Evolutionary conservation across 768 basidiomycete species (phyloP).

Genomic region (Lactifluus volemus): DNA sequence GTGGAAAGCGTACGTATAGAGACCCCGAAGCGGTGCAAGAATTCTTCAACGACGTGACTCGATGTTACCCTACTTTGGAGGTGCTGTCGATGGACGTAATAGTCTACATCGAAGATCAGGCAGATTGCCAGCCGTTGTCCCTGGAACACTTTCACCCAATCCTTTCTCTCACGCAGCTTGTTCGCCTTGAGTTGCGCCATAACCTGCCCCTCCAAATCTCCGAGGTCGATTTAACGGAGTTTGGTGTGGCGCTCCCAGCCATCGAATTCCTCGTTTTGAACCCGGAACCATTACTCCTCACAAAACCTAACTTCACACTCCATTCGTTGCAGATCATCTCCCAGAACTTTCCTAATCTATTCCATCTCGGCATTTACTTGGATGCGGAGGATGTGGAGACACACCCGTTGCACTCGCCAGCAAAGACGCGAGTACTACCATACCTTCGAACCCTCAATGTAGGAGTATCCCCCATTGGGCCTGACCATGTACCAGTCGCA

Average conservation of each 20-base stretch:
- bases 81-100: slow-evolving; percentile 13
- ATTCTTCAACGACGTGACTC: slow-evolving; percentile 11
- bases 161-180: slow-evolving; percentile 15
- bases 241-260: slow-evolving; percentile 12
- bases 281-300: slow-evolving; percentile 14
- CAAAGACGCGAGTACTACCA: not conserved
- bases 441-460: slow-evolving; percentile 8
- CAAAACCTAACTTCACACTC: slow-evolving; percentile 6
- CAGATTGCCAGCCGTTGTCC: not conserved
- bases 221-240: slow-evolving; percentile 13
- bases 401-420: not conserved
- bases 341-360: slow-evolving; percentile 12
- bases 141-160: slow-evolving; percentile 10
- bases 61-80: slow-evolving; percentile 12
- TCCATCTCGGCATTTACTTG: slow-evolving; percentile 14
- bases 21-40: not conserved
- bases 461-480: slow-evolving; percentile 16
- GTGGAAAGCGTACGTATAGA: slow-evolving; percentile 11
- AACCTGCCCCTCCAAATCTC: slow-evolving; percentile 18
- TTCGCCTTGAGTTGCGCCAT: slow-evolving; percentile 17
- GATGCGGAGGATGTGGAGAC: slow-evolving; percentile 4
- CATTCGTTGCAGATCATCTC: slow-evolving; percentile 2
- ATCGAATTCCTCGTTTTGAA: slow-evolving; percentile 15
- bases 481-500: slow-evolving; percentile 13
- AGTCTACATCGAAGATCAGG: slow-evolving; percentile 2